phyloP scores from a whole-genome alignment of 2,329 filamentous ascomycete species.

The Chaetomium globosum region DNA sequence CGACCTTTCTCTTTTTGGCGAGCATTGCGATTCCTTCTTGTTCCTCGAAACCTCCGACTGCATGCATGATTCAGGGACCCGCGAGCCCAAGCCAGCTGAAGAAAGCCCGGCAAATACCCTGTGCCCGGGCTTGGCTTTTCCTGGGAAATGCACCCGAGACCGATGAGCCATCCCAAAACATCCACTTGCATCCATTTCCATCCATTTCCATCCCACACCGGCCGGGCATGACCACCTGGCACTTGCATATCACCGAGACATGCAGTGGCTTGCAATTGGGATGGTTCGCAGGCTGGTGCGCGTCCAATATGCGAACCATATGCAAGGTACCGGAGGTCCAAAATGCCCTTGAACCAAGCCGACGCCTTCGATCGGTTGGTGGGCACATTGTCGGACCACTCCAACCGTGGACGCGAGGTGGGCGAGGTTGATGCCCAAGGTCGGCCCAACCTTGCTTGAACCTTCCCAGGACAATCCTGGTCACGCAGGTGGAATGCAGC shows the following conservation, averaged over 20 bases:
- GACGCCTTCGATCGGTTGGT: neutral
- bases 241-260: neutral
- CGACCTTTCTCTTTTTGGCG: neutral
- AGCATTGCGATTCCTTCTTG: neutral
- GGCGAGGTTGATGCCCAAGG: neutral
- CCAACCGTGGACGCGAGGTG: neutral
- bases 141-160: neutral
- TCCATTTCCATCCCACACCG: neutral
- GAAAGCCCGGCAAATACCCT: neutral
- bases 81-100: neutral
- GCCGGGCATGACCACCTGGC: neutral
- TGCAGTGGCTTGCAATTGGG: neutral
- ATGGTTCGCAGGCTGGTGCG: constrained; percentile 1
- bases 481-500: neutral
- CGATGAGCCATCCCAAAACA: neutral
- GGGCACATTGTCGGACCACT: too few relatives aligned
- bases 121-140: neutral
- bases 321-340: neutral
- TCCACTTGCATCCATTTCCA: neutral
- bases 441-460: neutral
- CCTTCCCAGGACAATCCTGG: neutral
- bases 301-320: constrained; percentile 1
- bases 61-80: neutral
- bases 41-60: neutral
- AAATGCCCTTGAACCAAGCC: neutral